Evolutionary conservation across 768 basidiomycete species (phyloP).

Genomic region (Cyclocybe aegerita): DNA sequence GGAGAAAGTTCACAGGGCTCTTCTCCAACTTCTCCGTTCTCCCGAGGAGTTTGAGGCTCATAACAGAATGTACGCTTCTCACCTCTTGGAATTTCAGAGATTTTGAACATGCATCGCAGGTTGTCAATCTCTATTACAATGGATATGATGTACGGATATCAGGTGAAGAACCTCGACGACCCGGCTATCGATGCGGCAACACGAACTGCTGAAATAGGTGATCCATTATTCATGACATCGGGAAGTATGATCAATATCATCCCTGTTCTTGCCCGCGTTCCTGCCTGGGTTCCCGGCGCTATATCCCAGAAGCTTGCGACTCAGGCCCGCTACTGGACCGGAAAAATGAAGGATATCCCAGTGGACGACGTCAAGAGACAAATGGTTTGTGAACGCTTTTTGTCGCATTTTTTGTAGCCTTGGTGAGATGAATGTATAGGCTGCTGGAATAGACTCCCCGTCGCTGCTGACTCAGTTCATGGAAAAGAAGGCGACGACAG

Average conservation of each 20-base stretch:
- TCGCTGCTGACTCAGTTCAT: constrained; percentile 8
- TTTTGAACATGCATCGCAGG: neutral
- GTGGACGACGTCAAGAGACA: constrained; percentile 7
- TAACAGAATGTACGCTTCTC: neutral
- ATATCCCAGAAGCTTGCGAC: constrained; percentile 3
- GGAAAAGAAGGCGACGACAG: neutral
- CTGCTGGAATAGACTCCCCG: constrained; percentile 5
- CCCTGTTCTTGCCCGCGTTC: constrained; percentile 12
- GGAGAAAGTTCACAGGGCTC: constrained; percentile 24
- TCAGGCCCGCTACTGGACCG: neutral
- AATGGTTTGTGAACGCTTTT: constrained; percentile 2
- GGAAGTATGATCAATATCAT: constrained; percentile 9
- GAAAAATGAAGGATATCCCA: constrained; percentile 11
- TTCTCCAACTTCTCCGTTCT: constrained; percentile 20
- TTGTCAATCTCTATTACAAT: constrained; percentile 12
- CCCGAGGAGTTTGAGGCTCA: constrained; percentile 7
- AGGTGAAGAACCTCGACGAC: constrained; percentile 13
- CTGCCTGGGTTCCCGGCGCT: constrained; percentile 15
- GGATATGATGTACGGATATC: constrained; percentile 16
- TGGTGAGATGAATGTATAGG: too few relatives aligned
- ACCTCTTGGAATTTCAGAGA: neutral
- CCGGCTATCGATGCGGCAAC: constrained; percentile 13
- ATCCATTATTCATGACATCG: constrained; percentile 4
- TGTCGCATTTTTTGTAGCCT: too few relatives aligned
- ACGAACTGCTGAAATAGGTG: neutral